These are phyloP conservation scores for Ceratobasidium sp. DNA, from an alignment of 1,284 basidiomycete genomes.

Conservation along the genomic window DNA sequence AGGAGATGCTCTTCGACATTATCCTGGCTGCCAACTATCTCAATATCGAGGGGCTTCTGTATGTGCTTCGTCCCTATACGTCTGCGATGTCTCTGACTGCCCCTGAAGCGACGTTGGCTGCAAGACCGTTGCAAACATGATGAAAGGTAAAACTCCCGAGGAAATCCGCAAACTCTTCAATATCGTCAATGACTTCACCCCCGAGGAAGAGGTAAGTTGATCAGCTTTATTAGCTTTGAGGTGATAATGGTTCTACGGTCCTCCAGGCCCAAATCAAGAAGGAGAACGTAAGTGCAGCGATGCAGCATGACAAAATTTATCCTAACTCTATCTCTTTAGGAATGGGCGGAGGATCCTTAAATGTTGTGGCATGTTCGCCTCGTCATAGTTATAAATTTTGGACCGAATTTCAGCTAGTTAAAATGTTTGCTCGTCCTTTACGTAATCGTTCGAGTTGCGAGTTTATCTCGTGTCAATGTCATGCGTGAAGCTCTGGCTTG, in stretches of 20 bases:
- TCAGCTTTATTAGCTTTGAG: slow-evolving; percentile 27
- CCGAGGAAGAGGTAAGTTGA: slow-evolving; percentile 86
- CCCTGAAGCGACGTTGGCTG: slow-evolving; percentile 91
- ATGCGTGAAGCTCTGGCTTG: too few relatives aligned
- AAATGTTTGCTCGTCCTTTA: too few relatives aligned
- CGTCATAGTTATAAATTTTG: background rate
- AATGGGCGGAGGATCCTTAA: slow-evolving; percentile 92
- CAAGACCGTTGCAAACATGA: slow-evolving; percentile 99
- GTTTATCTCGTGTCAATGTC: too few relatives aligned
- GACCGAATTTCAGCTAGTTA: background rate
- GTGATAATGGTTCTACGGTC: background rate
- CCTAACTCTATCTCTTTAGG: slow-evolving; percentile 61
- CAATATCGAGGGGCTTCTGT: slow-evolving; percentile 99
- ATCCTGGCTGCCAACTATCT: slow-evolving; percentile 99
- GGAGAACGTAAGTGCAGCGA: slow-evolving; percentile 71
- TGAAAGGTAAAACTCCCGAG: slow-evolving; percentile 97
- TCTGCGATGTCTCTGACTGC: slow-evolving; percentile 38
- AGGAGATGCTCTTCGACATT: slow-evolving; percentile 98
- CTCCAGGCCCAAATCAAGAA: slow-evolving; percentile 89
- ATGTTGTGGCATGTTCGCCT: too few relatives aligned
- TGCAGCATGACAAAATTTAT: background rate
- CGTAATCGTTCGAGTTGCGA: too few relatives aligned
- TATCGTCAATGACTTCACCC: slow-evolving; percentile 97
- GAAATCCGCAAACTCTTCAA: slow-evolving; percentile 98
- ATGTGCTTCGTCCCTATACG: slow-evolving; percentile 40